phyloP scores from a whole-genome alignment of 768 basidiomycete species.

The Lentinula boryana region DNA sequence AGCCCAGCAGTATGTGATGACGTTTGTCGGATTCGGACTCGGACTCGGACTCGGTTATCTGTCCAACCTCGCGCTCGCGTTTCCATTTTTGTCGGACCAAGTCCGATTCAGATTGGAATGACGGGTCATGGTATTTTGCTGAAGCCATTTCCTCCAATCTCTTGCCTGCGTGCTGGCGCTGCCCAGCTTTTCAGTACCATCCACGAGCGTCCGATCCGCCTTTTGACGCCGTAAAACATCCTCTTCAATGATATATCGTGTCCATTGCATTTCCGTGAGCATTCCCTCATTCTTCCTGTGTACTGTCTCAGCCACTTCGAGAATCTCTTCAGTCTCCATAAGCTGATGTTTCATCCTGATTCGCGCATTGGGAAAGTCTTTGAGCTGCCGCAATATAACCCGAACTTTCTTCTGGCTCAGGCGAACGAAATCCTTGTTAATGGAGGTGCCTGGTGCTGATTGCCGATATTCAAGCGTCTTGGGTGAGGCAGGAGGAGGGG shows the following conservation, averaged over 20 bases:
- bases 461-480: background rate
- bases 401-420: background rate
- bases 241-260: slow-evolving; percentile 1
- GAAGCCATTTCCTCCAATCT: background rate
- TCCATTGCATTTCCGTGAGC: background rate
- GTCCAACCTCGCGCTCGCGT: no score
- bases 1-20: no score
- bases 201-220: background rate
- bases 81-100: no score
- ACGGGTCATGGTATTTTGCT: background rate
- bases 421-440: background rate
- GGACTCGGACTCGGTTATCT: no score
- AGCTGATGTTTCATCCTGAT: background rate
- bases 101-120: no score
- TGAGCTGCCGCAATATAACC: background rate
- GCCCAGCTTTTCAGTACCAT: slow-evolving; percentile 1
- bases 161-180: background rate
- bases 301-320: background rate
- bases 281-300: background rate
- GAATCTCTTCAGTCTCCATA: background rate
- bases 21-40: no score
- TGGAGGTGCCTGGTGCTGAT: no score
- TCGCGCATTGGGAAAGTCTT: background rate
- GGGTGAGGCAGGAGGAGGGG: background rate
- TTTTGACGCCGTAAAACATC: background rate